These are phyloP conservation scores for Oryza brachyantha DNA, from an alignment of 176 grass and related monocot genomes.

Conservation along the genomic window DNA sequence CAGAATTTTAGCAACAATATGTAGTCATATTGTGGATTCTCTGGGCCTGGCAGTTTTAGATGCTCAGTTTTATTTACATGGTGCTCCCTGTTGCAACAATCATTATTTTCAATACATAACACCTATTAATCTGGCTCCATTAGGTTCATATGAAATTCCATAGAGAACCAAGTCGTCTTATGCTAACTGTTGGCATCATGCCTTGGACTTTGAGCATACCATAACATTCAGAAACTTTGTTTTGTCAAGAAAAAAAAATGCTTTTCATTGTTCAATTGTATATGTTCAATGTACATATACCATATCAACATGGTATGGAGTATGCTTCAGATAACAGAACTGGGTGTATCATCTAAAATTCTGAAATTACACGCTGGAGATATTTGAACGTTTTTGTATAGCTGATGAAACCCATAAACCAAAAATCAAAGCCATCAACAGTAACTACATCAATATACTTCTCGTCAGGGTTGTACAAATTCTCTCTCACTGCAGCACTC, in stretches of 20 bases:
- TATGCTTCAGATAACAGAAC: slow-evolving; percentile 22
- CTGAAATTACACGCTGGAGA: slow-evolving; percentile 43
- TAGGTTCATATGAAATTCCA: slow-evolving; percentile 7
- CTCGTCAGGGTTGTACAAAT: slow-evolving; percentile 66
- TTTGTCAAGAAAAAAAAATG: not conserved
- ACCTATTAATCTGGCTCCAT: not conserved
- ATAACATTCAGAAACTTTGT: not conserved
- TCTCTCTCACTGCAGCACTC: slow-evolving; percentile 50
- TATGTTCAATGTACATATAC: slow-evolving; percentile 42
- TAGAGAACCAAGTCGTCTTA: not conserved
- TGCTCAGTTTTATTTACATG: not conserved
- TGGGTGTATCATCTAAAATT: slow-evolving; percentile 32
- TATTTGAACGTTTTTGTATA: slow-evolving; percentile 54
- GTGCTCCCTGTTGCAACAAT: not conserved
- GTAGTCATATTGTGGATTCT: not conserved
- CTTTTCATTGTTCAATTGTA: slow-evolving; percentile 12
- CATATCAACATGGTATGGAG: slow-evolving; percentile 39
- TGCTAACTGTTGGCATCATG: not conserved
- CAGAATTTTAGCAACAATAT: slow-evolving; percentile 21
- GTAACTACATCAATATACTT: slow-evolving; percentile 86
- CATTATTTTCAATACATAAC: not conserved
- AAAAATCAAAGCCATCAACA: slow-evolving; percentile 78
- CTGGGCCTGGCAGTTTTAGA: not conserved
- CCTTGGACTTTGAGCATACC: not conserved
- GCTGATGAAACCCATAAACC: slow-evolving; percentile 90